Evolutionary conservation across 768 basidiomycete species (phyloP).

Genomic region (Tricholoma sp.): DNA sequence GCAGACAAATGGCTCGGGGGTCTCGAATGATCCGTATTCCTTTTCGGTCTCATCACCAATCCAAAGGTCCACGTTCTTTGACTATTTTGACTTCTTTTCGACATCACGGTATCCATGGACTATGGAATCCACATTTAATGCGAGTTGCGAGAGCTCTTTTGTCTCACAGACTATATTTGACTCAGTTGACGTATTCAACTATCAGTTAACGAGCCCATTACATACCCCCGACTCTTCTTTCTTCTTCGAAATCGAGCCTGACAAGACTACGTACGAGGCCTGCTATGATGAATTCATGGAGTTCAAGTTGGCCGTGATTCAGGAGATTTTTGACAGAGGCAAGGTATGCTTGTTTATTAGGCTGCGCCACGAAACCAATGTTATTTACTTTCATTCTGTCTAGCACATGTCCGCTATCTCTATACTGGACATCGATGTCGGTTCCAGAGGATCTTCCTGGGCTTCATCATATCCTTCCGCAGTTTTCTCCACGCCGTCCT

Average conservation of each 20-base stretch:
- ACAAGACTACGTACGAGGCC: slow-evolving; percentile 10
- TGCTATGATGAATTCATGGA: slow-evolving; percentile 16
- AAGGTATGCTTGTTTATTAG: background rate
- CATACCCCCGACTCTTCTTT: slow-evolving; percentile 7
- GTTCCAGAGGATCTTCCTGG: background rate
- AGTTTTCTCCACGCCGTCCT: slow-evolving; percentile 1
- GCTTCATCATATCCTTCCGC: slow-evolving; percentile 3
- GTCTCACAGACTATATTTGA: slow-evolving; percentile 1
- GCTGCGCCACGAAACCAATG: background rate
- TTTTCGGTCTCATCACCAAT: slow-evolving; percentile 5
- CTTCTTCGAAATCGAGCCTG: slow-evolving; percentile 13
- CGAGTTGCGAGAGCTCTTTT: background rate
- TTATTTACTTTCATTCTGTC: background rate
- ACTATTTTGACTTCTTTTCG: slow-evolving; percentile 7
- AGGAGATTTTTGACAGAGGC: slow-evolving; percentile 6
- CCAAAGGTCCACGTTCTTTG: slow-evolving; percentile 13
- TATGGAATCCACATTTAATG: background rate
- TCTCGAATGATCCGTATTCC: slow-evolving; percentile 10
- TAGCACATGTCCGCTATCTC: background rate
- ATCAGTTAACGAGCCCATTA: slow-evolving; percentile 10
- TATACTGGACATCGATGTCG: background rate
- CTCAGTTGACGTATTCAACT: slow-evolving; percentile 8
- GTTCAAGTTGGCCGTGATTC: slow-evolving; percentile 10
- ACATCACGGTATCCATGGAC: slow-evolving; percentile 8
- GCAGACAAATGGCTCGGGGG: slow-evolving; percentile 8